Percentiles rank a stretch among this genome's conserved stretches.
These are phyloP conservation scores for Tagetes erecta DNA, from an alignment of 129 eudicot genomes.

Conservation along the genomic window DNA sequence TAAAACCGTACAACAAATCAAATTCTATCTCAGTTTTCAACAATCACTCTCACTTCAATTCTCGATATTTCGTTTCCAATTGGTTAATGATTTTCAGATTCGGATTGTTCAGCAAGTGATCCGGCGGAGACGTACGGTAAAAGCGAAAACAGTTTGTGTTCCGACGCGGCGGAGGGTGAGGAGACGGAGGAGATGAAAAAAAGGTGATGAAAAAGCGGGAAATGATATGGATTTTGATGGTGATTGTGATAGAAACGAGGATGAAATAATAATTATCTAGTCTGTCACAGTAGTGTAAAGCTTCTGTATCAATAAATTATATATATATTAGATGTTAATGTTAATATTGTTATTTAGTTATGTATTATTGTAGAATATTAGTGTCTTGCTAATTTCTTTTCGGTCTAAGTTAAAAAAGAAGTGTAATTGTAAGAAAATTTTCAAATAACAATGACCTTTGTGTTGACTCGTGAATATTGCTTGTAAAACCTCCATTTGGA, in stretches of 20 bases:
- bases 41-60: background rate
- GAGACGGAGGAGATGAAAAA: slow-evolving; percentile 15
- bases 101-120: slow-evolving; percentile 23
- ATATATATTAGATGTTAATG: too few relatives aligned
- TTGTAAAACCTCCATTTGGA: too few relatives aligned
- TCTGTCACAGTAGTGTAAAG: slow-evolving; percentile 16
- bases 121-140: slow-evolving; percentile 10
- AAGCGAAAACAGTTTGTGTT: slow-evolving; percentile 5
- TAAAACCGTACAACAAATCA: slow-evolving; percentile 19
- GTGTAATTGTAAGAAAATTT: too few relatives aligned
- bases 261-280: slow-evolving; percentile 16
- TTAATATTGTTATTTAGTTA: too few relatives aligned
- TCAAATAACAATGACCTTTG: too few relatives aligned
- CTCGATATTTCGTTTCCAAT: background rate
- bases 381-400: too few relatives aligned
- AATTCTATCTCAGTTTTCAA: background rate
- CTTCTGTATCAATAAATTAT: too few relatives aligned
- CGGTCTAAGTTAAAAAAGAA: too few relatives aligned
- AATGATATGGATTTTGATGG: slow-evolving; percentile 30
- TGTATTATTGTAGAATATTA: too few relatives aligned
- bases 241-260: slow-evolving; percentile 45
- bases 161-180: slow-evolving; percentile 11
- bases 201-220: slow-evolving; percentile 24
- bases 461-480: too few relatives aligned
- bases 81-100: slow-evolving; percentile 14